Conservation (phyloP, 176 grass and related monocot species). For the Aegilops bicornis region DNA sequence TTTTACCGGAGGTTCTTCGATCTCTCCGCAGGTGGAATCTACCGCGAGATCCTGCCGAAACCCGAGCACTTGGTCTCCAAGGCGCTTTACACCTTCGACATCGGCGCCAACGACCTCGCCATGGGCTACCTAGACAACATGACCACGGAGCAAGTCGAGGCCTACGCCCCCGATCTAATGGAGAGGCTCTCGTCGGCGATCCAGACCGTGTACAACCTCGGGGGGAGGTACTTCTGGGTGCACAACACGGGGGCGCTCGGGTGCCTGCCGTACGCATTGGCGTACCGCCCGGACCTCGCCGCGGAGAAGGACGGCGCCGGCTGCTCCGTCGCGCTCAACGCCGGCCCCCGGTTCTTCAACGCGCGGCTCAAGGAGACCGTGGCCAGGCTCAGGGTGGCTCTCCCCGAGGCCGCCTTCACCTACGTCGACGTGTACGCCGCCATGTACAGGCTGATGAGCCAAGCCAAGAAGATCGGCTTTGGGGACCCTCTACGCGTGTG, state of each 20-base stretch:
- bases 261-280: constrained; percentile 78
- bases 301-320: constrained; percentile 39
- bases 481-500: constrained; percentile 56
- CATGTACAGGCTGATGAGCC: constrained; percentile 68
- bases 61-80: constrained; percentile 62
- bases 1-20: background rate
- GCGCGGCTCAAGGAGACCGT: constrained; percentile 73
- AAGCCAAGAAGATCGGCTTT: constrained; percentile 66
- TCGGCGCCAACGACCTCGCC: constrained; percentile 93
- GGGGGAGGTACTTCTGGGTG: constrained; percentile 92
- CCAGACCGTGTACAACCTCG: constrained; percentile 47
- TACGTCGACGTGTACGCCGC: constrained; percentile 85
- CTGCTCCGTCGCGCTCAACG: constrained; percentile 70
- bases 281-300: constrained; percentile 31
- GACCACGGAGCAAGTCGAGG: constrained; percentile 60
- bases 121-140: constrained; percentile 66
- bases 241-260: constrained; percentile 90
- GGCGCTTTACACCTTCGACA: constrained; percentile 93
- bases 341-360: constrained; percentile 77
- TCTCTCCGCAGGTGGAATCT: constrained; percentile 48
- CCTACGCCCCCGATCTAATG: constrained; percentile 73
- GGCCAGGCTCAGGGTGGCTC: constrained; percentile 42
- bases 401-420: constrained; percentile 58
- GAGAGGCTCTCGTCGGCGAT: constrained; percentile 57
- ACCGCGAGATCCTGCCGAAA: constrained; percentile 59